Evolutionary conservation across 306 rosid genomes (phyloP), one percentile per base, ranked within the genome.

Genomic region (Myrica gale): DNA sequence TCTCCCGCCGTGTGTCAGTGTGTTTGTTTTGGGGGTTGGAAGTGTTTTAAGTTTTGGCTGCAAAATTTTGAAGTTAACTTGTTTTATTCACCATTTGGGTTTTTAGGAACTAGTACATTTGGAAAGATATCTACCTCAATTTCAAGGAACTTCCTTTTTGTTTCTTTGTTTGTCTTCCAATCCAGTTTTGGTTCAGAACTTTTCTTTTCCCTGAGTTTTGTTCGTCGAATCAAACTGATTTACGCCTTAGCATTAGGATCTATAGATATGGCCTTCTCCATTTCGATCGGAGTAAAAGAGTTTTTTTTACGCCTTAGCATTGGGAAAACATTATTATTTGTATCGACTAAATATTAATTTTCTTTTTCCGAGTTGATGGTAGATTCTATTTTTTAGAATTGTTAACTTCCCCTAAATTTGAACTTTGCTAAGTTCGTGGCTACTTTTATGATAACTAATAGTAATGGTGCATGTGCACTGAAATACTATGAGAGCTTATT

Each of bases 181-280:
- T 47, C 52, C 12, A 47, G 5, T 56, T 20, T 21, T 21, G 11
- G 9, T 56, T 19, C 11, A 19, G 10, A 20, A 56, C 37, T 56
- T 20, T 9, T 56, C 6, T 19, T 19, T 9, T 56, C 10, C 63
- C 9, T 56, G 19, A n/a, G 9, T 10, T 20, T 13, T 56, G 39
- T 20, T 56, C 26, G 12, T 56, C 20, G 19, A 56, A 37, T 56
- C 39, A 20, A 23, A 6, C 20, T 56, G 39, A 56, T 56, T 0
- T 20, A 9, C 39, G 23, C 39, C 63, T 56, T 56, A 56, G 69
- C 69, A 65, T 65, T 39, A 65, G 47, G 47, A 65, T 65, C 21
- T 41, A 65, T 41, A 16, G 47, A 48, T 32, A n/a, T n/a, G 42
- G 13, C 26, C 8, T 16, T 65, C 21, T 65, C 9, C 6, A 15